phyloP scores from a whole-genome alignment of 768 basidiomycete genomes.

The Steccherinum ochraceum region DNA sequence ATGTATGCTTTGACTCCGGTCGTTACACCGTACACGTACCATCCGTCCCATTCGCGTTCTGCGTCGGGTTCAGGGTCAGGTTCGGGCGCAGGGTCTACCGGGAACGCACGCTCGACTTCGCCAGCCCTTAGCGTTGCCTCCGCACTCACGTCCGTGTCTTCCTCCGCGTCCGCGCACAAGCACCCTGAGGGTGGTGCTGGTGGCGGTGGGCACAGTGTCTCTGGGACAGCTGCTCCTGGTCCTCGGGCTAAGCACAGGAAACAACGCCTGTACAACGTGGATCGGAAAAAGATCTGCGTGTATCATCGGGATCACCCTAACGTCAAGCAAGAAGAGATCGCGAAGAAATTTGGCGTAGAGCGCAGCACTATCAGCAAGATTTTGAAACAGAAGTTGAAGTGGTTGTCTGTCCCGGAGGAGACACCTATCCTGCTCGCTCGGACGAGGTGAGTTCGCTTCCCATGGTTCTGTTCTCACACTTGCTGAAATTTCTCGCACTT shows the following conservation, averaged over 20 bases:
- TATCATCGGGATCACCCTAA: slow-evolving; percentile 60
- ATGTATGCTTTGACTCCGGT: background rate
- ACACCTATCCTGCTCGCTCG: background rate
- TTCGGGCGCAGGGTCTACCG: slow-evolving; percentile 24
- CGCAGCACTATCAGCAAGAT: slow-evolving; percentile 94
- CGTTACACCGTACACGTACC: background rate
- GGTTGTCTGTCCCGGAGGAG: slow-evolving; percentile 36
- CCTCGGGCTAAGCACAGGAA: slow-evolving; percentile 51
- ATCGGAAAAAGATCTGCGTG: slow-evolving; percentile 70
- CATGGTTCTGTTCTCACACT: slow-evolving; percentile 1
- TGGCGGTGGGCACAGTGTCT: background rate
- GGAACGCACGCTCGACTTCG: slow-evolving; percentile 45
- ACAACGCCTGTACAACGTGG: slow-evolving; percentile 65
- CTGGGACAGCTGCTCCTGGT: slow-evolving; percentile 16
- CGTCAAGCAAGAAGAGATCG: slow-evolving; percentile 82
- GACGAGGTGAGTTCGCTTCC: background rate
- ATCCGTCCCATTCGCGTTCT: slow-evolving; percentile 35
- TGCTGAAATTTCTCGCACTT: slow-evolving; percentile 6
- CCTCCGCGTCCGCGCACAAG: slow-evolving; percentile 22
- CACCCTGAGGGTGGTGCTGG: slow-evolving; percentile 19
- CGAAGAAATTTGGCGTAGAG: slow-evolving; percentile 67
- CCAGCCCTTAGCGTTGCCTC: slow-evolving; percentile 57
- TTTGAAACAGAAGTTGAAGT: slow-evolving; percentile 76
- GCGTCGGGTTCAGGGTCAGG: slow-evolving; percentile 38
- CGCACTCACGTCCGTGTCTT: slow-evolving; percentile 47